Base-by-base conservation (phyloP, 1,284 basidiomycete species). In the Malassezia equina region DNA sequence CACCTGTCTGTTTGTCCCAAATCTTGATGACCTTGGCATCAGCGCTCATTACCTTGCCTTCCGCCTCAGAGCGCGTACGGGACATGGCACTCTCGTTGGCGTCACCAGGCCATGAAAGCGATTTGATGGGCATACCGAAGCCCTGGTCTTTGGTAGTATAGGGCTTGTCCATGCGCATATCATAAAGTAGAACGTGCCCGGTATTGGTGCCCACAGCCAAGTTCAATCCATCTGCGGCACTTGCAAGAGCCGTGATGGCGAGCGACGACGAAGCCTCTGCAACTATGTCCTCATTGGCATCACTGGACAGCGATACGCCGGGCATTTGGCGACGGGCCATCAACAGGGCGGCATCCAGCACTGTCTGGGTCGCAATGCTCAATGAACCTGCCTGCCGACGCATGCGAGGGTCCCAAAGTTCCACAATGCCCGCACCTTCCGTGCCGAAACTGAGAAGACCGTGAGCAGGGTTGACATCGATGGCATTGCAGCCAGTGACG, bases 71-170 rank as follows among this genome's bases (percentile, higher is more conserved):
- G 75, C 90, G 81, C 12, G 66, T 61, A 36, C 88, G 86, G 1
- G 86, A 84, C 78, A 90, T 86, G 43, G 82, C 79, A 24, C 66
- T 61, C 50, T 79, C 59, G 23, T 41, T 52, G 42, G 50, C 44
- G 58, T 67, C 89, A 64, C 90, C 86, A 24, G 95, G 83, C 94
- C 94, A 99, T 29, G 80, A 77, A 2, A 98, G 82, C 51, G 81
- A 85, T 72, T 86, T 87, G 45, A 99, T 82, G 0, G 91, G 86
- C 39, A 98, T 77, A 2, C 93, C 90, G 67, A 98, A 98, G 1
- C 94, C 94, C 76, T 98, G 93, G 73, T 99, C 94, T 73, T 99
- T 98, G 58, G 84, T 77, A 3, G 88, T 88, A 64, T 88, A 90
- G 8, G 88, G 85, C 23, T 81, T 81, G 5, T 84, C 80, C 25